Evolutionary conservation across 148 eudicot species (phyloP).

Genomic region (Rhododendron vialii): DNA sequence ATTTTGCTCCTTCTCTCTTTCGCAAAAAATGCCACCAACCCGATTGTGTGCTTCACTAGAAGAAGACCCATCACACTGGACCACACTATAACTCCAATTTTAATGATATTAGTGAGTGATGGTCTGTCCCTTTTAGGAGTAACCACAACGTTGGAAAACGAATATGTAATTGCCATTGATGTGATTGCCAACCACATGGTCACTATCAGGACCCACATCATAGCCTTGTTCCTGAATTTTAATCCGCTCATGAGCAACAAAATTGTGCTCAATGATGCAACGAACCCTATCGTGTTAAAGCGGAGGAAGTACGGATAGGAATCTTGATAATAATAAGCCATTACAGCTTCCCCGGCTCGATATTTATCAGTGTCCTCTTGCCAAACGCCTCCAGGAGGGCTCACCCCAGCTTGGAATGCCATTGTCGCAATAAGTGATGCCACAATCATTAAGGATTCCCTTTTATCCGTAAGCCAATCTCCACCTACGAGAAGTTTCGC

Average conservation of each 20-base stretch:
- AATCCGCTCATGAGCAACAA: slow-evolving; percentile 4
- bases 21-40: not conserved
- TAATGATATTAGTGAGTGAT: not conserved
- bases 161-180: not conserved
- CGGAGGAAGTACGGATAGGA: not conserved
- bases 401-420: slow-evolving; percentile 31
- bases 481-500: not conserved
- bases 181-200: slow-evolving; percentile 9
- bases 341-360: slow-evolving; percentile 12
- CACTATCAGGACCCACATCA: not conserved
- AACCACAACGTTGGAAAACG: not conserved
- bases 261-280: slow-evolving; percentile 8
- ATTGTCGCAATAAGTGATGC: slow-evolving; percentile 36
- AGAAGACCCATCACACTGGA: not conserved
- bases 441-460: slow-evolving; percentile 23
- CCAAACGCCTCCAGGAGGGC: slow-evolving; percentile 42
- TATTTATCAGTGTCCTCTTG: slow-evolving; percentile 16
- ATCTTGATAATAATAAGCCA: not conserved
- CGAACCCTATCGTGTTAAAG: slow-evolving; percentile 13
- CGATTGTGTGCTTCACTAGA: not conserved
- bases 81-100: not conserved
- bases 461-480: slow-evolving; percentile 13
- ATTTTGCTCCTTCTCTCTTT: not conserved
- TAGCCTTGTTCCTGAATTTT: not conserved
- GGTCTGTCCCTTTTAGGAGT: not conserved